A percentile compares a stretch with the other conserved stretches of the same genome.
phyloP scores from a whole-genome alignment of 75 land plant genomes.

The Gnetum montanum region DNA sequence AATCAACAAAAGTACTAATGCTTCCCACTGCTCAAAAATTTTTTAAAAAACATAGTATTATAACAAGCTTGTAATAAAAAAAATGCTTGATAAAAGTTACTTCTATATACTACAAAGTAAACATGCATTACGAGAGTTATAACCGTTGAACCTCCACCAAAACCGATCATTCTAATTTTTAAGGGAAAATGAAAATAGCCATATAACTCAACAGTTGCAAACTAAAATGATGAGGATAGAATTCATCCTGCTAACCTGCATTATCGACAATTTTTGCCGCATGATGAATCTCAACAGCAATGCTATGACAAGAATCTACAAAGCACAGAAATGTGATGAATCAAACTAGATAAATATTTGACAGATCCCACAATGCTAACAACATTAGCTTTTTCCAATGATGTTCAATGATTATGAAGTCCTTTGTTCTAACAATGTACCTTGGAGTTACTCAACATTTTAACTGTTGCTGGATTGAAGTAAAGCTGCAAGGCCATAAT shows the following conservation, averaged over 20 bases:
- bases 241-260: conserved; percentile 61
- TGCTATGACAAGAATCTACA: conserved; percentile 93
- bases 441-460: conserved; percentile 87
- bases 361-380: too few species aligned
- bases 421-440: too few species aligned
- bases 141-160: too few species aligned
- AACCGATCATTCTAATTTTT: too few species aligned
- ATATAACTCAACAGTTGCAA: too few species aligned
- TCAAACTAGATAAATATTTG: background rate
- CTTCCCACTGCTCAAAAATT: conserved; percentile 68
- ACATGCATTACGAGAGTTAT: too few species aligned
- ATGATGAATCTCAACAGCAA: conserved; percentile 80
- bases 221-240: too few species aligned
- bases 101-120: too few species aligned
- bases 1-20: conserved; percentile 81
- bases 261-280: conserved; percentile 74
- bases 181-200: too few species aligned
- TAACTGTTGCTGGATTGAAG: conserved; percentile 97
- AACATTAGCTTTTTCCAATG: too few species aligned
- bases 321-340: conserved; percentile 1
- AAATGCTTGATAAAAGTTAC: too few species aligned
- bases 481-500: conserved; percentile 61
- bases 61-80: background rate
- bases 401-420: too few species aligned
- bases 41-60: background rate